Conservation (phyloP, 768 basidiomycete species). For the Gelatoporia subvermispora region DNA sequence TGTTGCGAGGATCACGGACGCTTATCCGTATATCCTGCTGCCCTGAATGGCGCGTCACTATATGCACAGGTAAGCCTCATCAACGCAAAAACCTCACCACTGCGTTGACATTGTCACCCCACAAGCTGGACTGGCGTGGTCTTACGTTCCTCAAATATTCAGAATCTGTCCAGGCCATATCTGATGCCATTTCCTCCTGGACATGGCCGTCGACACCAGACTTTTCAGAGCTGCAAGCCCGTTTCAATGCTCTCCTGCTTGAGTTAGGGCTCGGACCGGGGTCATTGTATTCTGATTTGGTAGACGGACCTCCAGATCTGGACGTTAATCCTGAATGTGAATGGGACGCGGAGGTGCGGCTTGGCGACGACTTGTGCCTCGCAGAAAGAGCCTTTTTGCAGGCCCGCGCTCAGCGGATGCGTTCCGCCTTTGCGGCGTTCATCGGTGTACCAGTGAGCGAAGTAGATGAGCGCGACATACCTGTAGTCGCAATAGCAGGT, state of each 20-base stretch:
- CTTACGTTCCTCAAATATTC: conserved; percentile 15
- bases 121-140: conserved; percentile 13
- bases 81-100: neutral
- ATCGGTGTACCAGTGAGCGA: conserved; percentile 17
- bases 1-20: neutral
- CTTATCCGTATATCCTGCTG: neutral
- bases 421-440: conserved; percentile 13
- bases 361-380: conserved; percentile 21
- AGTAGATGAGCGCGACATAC: conserved; percentile 21
- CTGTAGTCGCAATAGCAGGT: conserved; percentile 22
- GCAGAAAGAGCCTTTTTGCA: conserved; percentile 19
- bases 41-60: conserved; percentile 2
- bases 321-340: conserved; percentile 19
- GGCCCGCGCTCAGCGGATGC: conserved; percentile 16
- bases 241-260: conserved; percentile 16
- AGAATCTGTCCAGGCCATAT: conserved; percentile 9
- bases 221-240: conserved; percentile 14
- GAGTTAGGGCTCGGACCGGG: conserved; percentile 21
- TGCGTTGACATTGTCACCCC: neutral
- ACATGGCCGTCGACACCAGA: conserved; percentile 16
- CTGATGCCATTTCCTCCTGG: conserved; percentile 15
- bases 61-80: neutral
- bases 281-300: conserved; percentile 19
- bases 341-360: conserved; percentile 23
- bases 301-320: conserved; percentile 16